Conservation (phyloP, 2,329 filamentous ascomycete genomes). For the Aureobasidium sp. region DNA sequence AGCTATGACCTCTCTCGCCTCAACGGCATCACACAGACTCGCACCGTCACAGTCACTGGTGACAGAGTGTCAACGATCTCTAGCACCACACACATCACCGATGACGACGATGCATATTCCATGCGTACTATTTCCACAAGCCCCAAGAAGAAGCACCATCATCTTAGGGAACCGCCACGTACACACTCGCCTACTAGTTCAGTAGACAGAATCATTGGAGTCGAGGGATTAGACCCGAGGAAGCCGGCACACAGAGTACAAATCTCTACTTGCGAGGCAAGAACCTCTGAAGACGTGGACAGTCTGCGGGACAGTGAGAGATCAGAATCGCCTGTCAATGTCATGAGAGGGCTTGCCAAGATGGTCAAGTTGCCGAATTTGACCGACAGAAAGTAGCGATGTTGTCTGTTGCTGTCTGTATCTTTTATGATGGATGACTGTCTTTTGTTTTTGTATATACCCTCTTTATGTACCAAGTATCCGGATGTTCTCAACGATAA, state of each 20-base stretch:
- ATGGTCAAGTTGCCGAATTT: slow-evolving; percentile 1
- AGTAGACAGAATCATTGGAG: slow-evolving; percentile 3
- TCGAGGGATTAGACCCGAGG: not conserved
- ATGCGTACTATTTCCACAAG: not conserved
- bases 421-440: not conserved
- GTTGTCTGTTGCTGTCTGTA: not conserved
- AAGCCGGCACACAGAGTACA: slow-evolving; percentile 3
- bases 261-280: slow-evolving; percentile 1
- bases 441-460: not conserved
- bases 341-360: slow-evolving; percentile 2
- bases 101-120: slow-evolving; percentile 1
- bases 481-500: not conserved
- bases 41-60: slow-evolving; percentile 22
- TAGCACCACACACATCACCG: not conserved
- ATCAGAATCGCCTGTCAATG: slow-evolving; percentile 1
- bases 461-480: not conserved
- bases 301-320: not conserved
- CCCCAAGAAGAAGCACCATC: not conserved
- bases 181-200: not conserved
- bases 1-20: slow-evolving; percentile 9
- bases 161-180: not conserved
- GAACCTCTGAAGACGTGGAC: not conserved
- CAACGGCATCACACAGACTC: slow-evolving; percentile 24
- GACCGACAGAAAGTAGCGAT: not conserved
- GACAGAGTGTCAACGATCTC: slow-evolving; percentile 1